phyloP scores from a whole-genome alignment of 2,329 filamentous ascomycete genomes.

The Nemania sp. region DNA sequence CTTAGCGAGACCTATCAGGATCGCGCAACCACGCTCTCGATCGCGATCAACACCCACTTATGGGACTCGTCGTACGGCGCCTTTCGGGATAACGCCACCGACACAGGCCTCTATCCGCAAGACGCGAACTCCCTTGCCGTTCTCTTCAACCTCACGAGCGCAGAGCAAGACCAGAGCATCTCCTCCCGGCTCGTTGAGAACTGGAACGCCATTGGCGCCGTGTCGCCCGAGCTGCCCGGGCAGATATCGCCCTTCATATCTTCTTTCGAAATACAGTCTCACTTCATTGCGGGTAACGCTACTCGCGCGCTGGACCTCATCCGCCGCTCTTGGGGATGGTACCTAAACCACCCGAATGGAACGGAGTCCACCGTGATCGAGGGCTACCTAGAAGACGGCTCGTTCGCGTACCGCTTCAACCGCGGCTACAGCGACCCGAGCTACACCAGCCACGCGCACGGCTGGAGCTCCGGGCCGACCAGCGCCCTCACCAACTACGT shows the following conservation, averaged over 20 bases:
- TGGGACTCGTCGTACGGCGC: slow-evolving; percentile 62
- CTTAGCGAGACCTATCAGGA: slow-evolving; percentile 56
- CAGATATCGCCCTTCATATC: slow-evolving; percentile 70
- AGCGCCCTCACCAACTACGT: slow-evolving; percentile 59
- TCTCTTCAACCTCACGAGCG: slow-evolving; percentile 59
- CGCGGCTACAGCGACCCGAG: slow-evolving; percentile 62
- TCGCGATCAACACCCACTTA: slow-evolving; percentile 60
- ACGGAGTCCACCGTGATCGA: slow-evolving; percentile 70
- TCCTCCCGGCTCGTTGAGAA: slow-evolving; percentile 60
- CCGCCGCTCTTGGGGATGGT: slow-evolving; percentile 70
- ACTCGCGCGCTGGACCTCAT: slow-evolving; percentile 67
- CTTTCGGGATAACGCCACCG: slow-evolving; percentile 62
- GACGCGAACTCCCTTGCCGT: slow-evolving; percentile 70
- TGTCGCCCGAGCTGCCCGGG: slow-evolving; percentile 64
- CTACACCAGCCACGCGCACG: slow-evolving; percentile 63
- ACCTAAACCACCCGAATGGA: slow-evolving; percentile 67
- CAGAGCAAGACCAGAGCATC: slow-evolving; percentile 54
- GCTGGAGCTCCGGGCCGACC: slow-evolving; percentile 63
- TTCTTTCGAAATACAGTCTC: slow-evolving; percentile 70
- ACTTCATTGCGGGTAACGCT: slow-evolving; percentile 61
- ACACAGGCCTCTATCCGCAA: slow-evolving; percentile 66
- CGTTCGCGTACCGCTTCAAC: slow-evolving; percentile 66
- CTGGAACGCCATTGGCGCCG: slow-evolving; percentile 60
- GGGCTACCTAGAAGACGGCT: slow-evolving; percentile 67
- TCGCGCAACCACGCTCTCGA: slow-evolving; percentile 56